These are phyloP conservation scores for Pezicula carpinea DNA, from an alignment of 2,329 filamentous ascomycete species.

Conservation along the genomic window DNA sequence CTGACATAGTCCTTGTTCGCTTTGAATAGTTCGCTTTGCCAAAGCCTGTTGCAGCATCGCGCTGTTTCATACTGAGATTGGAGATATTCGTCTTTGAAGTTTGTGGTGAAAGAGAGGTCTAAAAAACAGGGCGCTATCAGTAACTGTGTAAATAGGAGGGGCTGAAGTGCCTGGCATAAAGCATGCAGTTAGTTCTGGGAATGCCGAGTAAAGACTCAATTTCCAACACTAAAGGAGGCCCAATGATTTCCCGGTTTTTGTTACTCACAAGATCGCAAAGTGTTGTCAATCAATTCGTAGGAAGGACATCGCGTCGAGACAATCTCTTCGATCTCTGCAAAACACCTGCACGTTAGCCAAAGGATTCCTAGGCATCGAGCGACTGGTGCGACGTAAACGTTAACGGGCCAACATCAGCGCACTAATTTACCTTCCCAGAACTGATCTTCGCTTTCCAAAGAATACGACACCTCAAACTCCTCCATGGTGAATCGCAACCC, in stretches of 20 bases:
- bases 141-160: too few relatives aligned
- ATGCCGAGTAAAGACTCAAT: too few relatives aligned
- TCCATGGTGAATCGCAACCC: slow-evolving; percentile 30
- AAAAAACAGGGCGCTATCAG: too few relatives aligned
- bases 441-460: slow-evolving; percentile 74
- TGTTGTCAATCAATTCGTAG: slow-evolving; percentile 73
- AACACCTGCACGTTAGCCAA: neutral
- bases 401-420: too few relatives aligned
- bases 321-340: slow-evolving; percentile 61
- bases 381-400: neutral
- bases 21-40: slow-evolving; percentile 70
- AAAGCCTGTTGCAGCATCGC: slow-evolving; percentile 72
- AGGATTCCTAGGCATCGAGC: neutral
- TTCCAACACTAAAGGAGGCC: too few relatives aligned
- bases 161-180: too few relatives aligned
- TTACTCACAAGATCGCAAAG: slow-evolving; percentile 60
- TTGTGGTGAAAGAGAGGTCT: slow-evolving; percentile 70
- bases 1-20: slow-evolving; percentile 81
- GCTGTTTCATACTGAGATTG: slow-evolving; percentile 74
- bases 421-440: slow-evolving; percentile 75
- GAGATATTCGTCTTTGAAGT: slow-evolving; percentile 71
- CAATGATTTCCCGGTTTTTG: too few relatives aligned
- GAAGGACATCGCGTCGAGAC: slow-evolving; percentile 52
- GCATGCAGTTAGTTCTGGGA: too few relatives aligned
- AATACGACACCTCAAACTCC: slow-evolving; percentile 63